These are phyloP conservation scores for Neckera pumila DNA, from an alignment of 225 moss, liverwort and hornwort genomes.

Conservation along the genomic window DNA sequence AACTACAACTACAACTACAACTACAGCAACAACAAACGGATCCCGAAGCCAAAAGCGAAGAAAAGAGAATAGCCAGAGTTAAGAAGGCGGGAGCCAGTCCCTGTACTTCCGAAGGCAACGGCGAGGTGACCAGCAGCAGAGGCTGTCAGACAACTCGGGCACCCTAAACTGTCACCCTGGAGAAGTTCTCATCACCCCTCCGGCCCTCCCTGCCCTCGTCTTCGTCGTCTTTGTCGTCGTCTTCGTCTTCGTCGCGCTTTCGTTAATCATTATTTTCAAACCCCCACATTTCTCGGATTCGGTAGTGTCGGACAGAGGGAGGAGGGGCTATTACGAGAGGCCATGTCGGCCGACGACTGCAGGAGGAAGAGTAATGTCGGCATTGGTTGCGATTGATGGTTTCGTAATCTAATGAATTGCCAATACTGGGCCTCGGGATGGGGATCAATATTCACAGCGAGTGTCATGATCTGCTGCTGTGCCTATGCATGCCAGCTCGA, in stretches of 20 bases:
- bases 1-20: too few species aligned
- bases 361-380: not conserved
- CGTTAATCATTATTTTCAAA: constrained; percentile 1
- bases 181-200: not conserved
- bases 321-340: not conserved
- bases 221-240: not conserved
- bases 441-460: not conserved
- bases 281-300: constrained; percentile 4
- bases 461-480: not conserved
- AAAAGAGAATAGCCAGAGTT: not conserved
- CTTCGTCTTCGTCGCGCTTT: not conserved
- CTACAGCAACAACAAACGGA: not conserved
- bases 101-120: constrained; percentile 1
- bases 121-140: not conserved
- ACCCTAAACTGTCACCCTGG: constrained; percentile 3
- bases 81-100: not conserved
- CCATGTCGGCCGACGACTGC: constrained; percentile 4
- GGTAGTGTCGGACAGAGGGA: not conserved
- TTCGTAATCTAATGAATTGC: not conserved
- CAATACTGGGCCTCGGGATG: not conserved
- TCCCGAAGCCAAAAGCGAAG: not conserved
- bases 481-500: not conserved
- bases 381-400: not conserved
- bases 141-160: not conserved
- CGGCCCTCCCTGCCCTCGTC: too few species aligned